phyloP scores from a whole-genome alignment of 768 basidiomycete species.

The Amanita jacksonii region DNA sequence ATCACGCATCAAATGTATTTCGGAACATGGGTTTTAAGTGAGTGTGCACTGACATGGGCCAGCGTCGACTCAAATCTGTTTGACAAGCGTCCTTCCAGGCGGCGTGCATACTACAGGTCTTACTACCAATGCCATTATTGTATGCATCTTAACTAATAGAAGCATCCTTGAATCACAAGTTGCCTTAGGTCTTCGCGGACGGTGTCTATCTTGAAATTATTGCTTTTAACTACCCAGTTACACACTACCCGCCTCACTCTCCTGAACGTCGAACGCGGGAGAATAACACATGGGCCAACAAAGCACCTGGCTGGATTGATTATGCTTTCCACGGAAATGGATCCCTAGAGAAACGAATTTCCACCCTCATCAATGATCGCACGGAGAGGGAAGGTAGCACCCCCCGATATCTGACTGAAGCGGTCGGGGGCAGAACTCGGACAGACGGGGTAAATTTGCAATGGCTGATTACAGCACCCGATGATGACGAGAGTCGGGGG shows the following conservation, averaged over 20 bases:
- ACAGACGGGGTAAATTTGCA: slow-evolving; percentile 44
- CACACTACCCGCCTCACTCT: slow-evolving; percentile 43
- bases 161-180: too few relatives aligned
- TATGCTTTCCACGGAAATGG: slow-evolving; percentile 53
- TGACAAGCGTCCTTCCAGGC: slow-evolving; percentile 50
- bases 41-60: slow-evolving; percentile 11
- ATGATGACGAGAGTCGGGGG: slow-evolving; percentile 16
- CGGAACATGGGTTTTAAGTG: slow-evolving; percentile 59
- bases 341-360: slow-evolving; percentile 28
- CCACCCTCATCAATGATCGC: slow-evolving; percentile 46
- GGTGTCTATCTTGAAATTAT: slow-evolving; percentile 63
- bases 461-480: slow-evolving; percentile 47
- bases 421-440: slow-evolving; percentile 43
- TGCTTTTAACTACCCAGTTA: slow-evolving; percentile 47
- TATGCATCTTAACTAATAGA: slow-evolving; percentile 17
- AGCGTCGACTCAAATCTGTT: background rate
- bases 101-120: slow-evolving; percentile 57
- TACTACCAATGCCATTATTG: slow-evolving; percentile 57
- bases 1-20: slow-evolving; percentile 41
- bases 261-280: slow-evolving; percentile 35
- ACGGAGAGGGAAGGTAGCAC: slow-evolving; percentile 27
- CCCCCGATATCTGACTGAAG: slow-evolving; percentile 34
- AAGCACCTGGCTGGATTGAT: slow-evolving; percentile 57
- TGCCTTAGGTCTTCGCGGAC: slow-evolving; percentile 39
- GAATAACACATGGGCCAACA: slow-evolving; percentile 42